A percentile compares a stretch with the other conserved stretches of the same genome.
Evolutionary conservation across 2,329 filamentous ascomycete species (phyloP).

Genomic region (Drechslerella coelobrocha): DNA sequence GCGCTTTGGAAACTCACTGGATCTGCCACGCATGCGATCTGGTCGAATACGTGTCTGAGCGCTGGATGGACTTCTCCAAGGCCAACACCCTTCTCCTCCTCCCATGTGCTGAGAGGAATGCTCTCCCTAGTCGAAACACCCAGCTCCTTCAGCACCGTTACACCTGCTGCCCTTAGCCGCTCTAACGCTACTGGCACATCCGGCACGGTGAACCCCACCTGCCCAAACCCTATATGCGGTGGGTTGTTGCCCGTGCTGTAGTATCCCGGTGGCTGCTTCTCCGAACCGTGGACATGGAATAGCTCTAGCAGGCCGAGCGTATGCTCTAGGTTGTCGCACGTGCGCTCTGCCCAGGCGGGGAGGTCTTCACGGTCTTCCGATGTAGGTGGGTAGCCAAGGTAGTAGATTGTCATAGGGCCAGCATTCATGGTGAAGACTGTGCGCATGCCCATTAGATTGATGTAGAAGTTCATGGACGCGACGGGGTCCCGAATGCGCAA

Average conservation of each 20-base stretch:
- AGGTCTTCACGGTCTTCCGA: slow-evolving; percentile 16
- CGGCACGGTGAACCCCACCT: slow-evolving; percentile 57
- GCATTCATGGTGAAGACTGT: slow-evolving; percentile 57
- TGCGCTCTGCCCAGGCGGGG: slow-evolving; percentile 28
- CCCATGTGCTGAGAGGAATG: slow-evolving; percentile 54
- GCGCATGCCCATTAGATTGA: slow-evolving; percentile 57
- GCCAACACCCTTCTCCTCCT: slow-evolving; percentile 40
- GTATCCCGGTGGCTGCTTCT: slow-evolving; percentile 19
- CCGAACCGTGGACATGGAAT: slow-evolving; percentile 56
- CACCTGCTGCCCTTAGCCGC: slow-evolving; percentile 19
- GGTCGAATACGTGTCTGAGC: slow-evolving; percentile 56
- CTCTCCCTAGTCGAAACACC: slow-evolving; percentile 53
- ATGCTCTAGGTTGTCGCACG: slow-evolving; percentile 21
- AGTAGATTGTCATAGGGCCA: slow-evolving; percentile 57
- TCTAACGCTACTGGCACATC: slow-evolving; percentile 55
- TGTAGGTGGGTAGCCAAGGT: slow-evolving; percentile 54
- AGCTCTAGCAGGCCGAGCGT: slow-evolving; percentile 56
- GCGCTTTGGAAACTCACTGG: slow-evolving; percentile 52
- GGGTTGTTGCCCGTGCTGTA: slow-evolving; percentile 56
- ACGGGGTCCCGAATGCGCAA: slow-evolving; percentile 56
- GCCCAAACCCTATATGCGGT: slow-evolving; percentile 56
- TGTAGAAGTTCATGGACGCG: slow-evolving; percentile 56
- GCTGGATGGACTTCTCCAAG: slow-evolving; percentile 52
- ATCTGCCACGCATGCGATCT: slow-evolving; percentile 57
- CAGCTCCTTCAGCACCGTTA: slow-evolving; percentile 50